Base-by-base conservation (phyloP, 2,329 filamentous ascomycete genomes). In the Colletotrichum lentis region DNA sequence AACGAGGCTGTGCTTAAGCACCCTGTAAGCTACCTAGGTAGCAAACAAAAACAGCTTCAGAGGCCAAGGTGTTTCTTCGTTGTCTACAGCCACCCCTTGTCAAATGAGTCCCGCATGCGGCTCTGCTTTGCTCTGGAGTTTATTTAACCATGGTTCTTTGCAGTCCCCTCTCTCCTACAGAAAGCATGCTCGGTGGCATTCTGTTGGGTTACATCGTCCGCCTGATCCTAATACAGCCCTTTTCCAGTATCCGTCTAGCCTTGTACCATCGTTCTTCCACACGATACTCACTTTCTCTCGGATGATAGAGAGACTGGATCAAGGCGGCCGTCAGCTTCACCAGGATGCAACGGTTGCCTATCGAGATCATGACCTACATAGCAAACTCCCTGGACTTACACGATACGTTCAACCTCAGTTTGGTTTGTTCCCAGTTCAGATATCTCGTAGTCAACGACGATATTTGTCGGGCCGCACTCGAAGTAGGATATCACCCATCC, bases 281-380 rank as follows among this genome's bases (percentile, higher is more conserved):
- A 12, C 41, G 8, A 37, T 57, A 57, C n/a, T 11, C 14, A 11
- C 14, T 16, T 18, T 18, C 18, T 27, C 20, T 44, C 52, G 47
- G 24, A 69, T 69, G 66, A 12, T 69, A 8, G 39, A 11, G 5
- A 18, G 10, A 43, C 53, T 46, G 46, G 12, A 37, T 41, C 41
- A 35, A 22, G 63, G 64, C 52, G 53, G 47, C 39, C 58, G 35
- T 54, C 57, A 3, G 59, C 31, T 47, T 39, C 24, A 31, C 46
- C 4, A 69, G 44, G 2, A 69, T 69, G 67, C 67, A 69, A 56
- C 39, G 67, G 18, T 67, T 92, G 14, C 89, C 90, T 0, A 88
- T 86, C 73, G 90, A 92, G 76, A 80, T 92, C n/a, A 77, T 91
- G 35, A 85, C 85, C 57, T 82, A 85, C 59, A 84, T 92, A 59